Conservation (phyloP, 306 rosid genomes). For the Fagus sylvatica region DNA sequence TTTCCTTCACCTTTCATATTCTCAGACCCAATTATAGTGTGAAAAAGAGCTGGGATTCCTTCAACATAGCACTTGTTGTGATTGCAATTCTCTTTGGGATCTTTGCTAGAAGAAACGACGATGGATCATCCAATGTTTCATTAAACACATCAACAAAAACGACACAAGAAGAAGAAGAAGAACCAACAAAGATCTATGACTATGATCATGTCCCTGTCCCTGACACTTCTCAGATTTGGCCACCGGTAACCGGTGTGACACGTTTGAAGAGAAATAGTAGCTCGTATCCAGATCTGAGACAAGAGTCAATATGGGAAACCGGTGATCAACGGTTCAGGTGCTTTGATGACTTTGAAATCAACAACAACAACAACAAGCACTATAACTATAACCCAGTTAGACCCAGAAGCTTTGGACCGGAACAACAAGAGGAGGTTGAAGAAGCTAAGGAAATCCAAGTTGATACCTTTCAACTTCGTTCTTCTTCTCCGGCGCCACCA, state of each 20-base stretch:
- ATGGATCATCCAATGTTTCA: conserved; percentile 25
- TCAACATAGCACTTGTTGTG: conserved; percentile 64
- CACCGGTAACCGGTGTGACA: conserved; percentile 30
- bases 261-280: conserved; percentile 68
- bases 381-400: neutral
- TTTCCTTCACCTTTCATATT: conserved; percentile 49
- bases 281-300: conserved; percentile 89
- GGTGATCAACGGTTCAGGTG: conserved; percentile 44
- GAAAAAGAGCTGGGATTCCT: conserved; percentile 75
- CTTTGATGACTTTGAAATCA: conserved; percentile 68
- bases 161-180: conserved; percentile 13
- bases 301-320: conserved; percentile 47
- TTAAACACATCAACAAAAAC: neutral
- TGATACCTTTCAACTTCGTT: conserved; percentile 40
- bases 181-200: conserved; percentile 16
- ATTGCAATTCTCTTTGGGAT: conserved; percentile 71
- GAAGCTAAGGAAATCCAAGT: conserved; percentile 64
- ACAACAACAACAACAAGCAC: conserved; percentile 18
- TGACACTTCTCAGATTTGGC: conserved; percentile 12
- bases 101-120: conserved; percentile 60
- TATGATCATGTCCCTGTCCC: too few species aligned
- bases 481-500: conserved; percentile 43
- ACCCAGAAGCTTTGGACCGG: neutral
- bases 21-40: conserved; percentile 49
- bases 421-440: conserved; percentile 12